A percentile compares a stretch with the other conserved stretches of the same genome.
Evolutionary conservation across 2,329 filamentous ascomycete genomes (phyloP).

Genomic region (Penicillium sp.): DNA sequence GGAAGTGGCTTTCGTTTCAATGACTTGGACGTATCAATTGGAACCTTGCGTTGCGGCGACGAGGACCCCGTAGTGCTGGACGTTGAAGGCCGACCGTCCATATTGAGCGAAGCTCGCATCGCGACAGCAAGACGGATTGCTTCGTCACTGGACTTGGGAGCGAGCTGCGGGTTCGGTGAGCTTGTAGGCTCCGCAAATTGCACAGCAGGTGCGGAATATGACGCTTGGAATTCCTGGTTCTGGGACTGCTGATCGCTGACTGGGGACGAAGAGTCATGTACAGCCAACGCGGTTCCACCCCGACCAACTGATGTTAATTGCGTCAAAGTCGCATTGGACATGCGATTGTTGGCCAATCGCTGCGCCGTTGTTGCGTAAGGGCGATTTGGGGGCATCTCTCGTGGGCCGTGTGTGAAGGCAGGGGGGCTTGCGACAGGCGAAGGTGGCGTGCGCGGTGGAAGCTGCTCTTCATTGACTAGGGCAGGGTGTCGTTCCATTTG

Average conservation of each 20-base stretch:
- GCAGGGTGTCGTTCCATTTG: conserved; percentile 37
- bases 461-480: conserved; percentile 34
- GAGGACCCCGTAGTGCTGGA: conserved; percentile 11
- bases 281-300: conserved; percentile 39
- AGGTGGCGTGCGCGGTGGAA: conserved; percentile 59
- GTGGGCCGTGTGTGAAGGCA: conserved; percentile 73
- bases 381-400: conserved; percentile 66
- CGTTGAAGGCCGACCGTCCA: conserved; percentile 17
- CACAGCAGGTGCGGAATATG: neutral
- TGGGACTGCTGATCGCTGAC: conserved; percentile 8
- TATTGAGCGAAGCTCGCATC: conserved; percentile 21
- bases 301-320: conserved; percentile 74
- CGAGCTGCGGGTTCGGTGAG: conserved; percentile 1
- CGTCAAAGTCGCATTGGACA: conserved; percentile 77
- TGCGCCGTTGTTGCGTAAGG: conserved; percentile 76
- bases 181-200: neutral
- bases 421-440: conserved; percentile 78
- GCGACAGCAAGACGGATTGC: conserved; percentile 26
- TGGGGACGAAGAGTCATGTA: conserved; percentile 31
- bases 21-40: conserved; percentile 44
- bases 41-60: conserved; percentile 16
- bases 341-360: conserved; percentile 76
- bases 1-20: conserved; percentile 56
- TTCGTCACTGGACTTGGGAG: conserved; percentile 16
- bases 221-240: neutral